A percentile compares a stretch with the other conserved stretches of the same genome.
Conservation (phyloP, 1,284 basidiomycete genomes). For the Ustilago nuda region DNA sequence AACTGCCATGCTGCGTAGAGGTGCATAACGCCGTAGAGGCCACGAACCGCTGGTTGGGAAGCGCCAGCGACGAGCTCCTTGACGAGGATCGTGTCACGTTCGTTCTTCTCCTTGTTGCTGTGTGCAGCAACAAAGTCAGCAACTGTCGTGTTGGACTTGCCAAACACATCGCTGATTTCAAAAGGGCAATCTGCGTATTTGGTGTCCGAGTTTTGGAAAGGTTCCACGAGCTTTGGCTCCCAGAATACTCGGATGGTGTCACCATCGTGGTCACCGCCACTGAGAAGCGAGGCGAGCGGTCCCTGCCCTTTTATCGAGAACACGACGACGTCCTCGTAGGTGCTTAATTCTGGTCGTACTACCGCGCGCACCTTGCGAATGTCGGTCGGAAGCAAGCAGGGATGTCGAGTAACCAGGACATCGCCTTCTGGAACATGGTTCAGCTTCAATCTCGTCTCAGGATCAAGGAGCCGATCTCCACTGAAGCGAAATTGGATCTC, state of each 20-base stretch:
- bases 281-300: constrained; percentile 55
- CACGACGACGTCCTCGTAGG: constrained; percentile 59
- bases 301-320: constrained; percentile 56
- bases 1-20: constrained; percentile 42
- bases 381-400: constrained; percentile 64
- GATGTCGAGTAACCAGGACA: constrained; percentile 59
- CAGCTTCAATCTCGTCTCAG: constrained; percentile 26
- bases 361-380: constrained; percentile 60
- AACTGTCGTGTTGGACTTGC: constrained; percentile 32
- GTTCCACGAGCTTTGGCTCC: constrained; percentile 42
- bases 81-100: constrained; percentile 30
- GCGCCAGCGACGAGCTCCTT: constrained; percentile 23
- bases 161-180: constrained; percentile 53
- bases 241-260: constrained; percentile 60
- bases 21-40: constrained; percentile 43
- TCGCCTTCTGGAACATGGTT: constrained; percentile 48
- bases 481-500: constrained; percentile 61
- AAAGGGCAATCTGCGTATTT: constrained; percentile 55
- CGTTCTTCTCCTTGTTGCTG: constrained; percentile 18
- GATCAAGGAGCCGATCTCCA: constrained; percentile 38
- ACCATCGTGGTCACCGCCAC: constrained; percentile 65
- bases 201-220: constrained; percentile 48
- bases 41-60: constrained; percentile 22
- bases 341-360: constrained; percentile 40
- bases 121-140: constrained; percentile 33